These are phyloP conservation scores for Leptodontidium sp. DNA, from an alignment of 2,329 filamentous ascomycete species.

Conservation along the genomic window DNA sequence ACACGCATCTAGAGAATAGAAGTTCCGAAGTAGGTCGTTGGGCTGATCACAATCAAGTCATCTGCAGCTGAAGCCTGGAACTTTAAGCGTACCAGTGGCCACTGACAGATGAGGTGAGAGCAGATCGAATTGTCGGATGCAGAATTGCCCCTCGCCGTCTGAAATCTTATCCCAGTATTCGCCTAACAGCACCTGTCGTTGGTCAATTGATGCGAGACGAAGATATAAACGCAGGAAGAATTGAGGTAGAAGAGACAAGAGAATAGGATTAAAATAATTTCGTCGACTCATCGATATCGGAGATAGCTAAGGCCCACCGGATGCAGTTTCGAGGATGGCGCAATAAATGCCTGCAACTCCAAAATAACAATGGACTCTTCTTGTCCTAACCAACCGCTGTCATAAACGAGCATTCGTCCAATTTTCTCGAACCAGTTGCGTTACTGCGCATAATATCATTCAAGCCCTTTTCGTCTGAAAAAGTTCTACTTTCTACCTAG, in stretches of 20 bases:
- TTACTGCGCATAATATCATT: neutral
- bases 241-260: neutral
- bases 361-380: neutral
- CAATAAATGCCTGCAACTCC: conserved; percentile 4
- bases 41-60: neutral
- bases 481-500: too few relatives aligned
- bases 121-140: conserved; percentile 2
- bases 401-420: too few relatives aligned
- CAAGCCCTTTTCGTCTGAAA: too few relatives aligned
- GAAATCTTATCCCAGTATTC: neutral
- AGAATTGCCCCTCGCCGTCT: neutral
- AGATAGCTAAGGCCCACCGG: neutral
- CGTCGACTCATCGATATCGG: neutral
- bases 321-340: conserved; percentile 1
- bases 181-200: conserved; percentile 9
- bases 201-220: conserved; percentile 9
- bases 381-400: neutral
- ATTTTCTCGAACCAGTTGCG: neutral
- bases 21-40: neutral
- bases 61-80: neutral
- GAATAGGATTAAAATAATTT: neutral
- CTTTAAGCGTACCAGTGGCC: neutral
- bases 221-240: neutral
- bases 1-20: conserved; percentile 6
- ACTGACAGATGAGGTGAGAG: conserved; percentile 11